These are phyloP conservation scores for Phialophora chinensis DNA, from an alignment of 2,329 filamentous ascomycete genomes.

Conservation along the genomic window DNA sequence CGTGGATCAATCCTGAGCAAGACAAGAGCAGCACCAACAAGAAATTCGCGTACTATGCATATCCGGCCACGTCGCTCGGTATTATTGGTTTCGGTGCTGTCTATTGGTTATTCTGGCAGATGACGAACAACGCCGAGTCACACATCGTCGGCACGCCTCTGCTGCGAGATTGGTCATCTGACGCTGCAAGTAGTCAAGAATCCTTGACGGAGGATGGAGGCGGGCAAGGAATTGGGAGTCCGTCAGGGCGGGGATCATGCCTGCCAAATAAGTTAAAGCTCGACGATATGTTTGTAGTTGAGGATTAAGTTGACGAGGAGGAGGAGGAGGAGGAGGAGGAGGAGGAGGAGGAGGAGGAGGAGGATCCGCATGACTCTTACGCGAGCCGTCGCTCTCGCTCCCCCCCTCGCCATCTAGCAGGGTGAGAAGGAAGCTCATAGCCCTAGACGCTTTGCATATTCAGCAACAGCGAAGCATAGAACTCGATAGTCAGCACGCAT, in stretches of 20 bases:
- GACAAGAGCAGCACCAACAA: slow-evolving; percentile 51
- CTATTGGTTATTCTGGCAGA: slow-evolving; percentile 63
- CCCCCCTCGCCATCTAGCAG: not conserved
- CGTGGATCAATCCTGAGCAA: slow-evolving; percentile 62
- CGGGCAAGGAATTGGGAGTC: not conserved
- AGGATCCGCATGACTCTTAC: not conserved
- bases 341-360: not conserved
- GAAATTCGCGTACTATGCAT: slow-evolving; percentile 63
- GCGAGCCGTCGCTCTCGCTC: not conserved
- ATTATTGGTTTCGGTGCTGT: slow-evolving; percentile 58
- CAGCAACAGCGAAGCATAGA: not conserved
- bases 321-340: no score
- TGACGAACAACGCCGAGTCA: slow-evolving; percentile 31
- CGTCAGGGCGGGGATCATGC: not conserved
- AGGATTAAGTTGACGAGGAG: not conserved
- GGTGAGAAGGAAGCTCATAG: not conserved
- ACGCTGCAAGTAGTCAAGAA: not conserved
- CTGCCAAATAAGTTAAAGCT: not conserved
- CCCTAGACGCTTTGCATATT: not conserved
- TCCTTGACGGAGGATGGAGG: not conserved
- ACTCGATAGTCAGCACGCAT: not conserved
- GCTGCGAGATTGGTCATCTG: slow-evolving; percentile 4
- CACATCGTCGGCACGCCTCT: slow-evolving; percentile 2
- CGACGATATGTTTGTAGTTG: slow-evolving; percentile 3
- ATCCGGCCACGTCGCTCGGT: slow-evolving; percentile 61